Percentiles rank a stretch among this genome's conserved stretches.
These are phyloP conservation scores for Paspalum notatum DNA, from an alignment of 176 grass and related monocot species.

Conservation along the genomic window DNA sequence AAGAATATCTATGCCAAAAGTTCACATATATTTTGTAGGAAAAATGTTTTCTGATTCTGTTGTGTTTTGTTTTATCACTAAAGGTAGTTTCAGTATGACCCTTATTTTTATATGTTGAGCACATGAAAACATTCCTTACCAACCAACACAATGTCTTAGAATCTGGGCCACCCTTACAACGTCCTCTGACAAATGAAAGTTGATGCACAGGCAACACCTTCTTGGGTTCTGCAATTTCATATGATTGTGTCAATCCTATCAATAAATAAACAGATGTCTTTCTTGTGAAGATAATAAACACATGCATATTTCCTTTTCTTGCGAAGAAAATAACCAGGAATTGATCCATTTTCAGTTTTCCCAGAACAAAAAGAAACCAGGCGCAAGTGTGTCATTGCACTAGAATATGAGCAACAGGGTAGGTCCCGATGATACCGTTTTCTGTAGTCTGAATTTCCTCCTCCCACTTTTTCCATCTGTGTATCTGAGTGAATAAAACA, in stretches of 20 bases:
- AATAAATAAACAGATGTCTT: background rate
- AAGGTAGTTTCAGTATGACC: too few species aligned
- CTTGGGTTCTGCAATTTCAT: slow-evolving; percentile 46
- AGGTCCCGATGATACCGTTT: slow-evolving; percentile 55
- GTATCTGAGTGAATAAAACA: slow-evolving; percentile 58
- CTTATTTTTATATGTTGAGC: background rate
- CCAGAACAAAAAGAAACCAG: background rate
- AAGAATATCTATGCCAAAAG: background rate
- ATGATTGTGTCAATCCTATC: background rate
- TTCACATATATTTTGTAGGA: background rate
- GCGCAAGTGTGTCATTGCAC: slow-evolving; percentile 16
- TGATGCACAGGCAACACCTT: slow-evolving; percentile 51
- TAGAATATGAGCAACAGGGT: slow-evolving; percentile 33
- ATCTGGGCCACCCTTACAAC: slow-evolving; percentile 76
- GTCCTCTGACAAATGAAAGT: slow-evolving; percentile 78
- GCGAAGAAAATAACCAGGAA: slow-evolving; percentile 8
- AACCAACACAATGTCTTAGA: slow-evolving; percentile 81
- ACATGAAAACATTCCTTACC: slow-evolving; percentile 55
- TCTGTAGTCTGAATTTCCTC: slow-evolving; percentile 59
- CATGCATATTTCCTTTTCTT: background rate
- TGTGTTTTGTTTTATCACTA: too few species aligned
- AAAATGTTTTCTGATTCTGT: background rate
- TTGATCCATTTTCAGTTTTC: background rate
- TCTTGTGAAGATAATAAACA: background rate
- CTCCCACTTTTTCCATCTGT: slow-evolving; percentile 90